Evolutionary conservation across 148 eudicot species (phyloP).

Genomic region (Oxyria digyna): DNA sequence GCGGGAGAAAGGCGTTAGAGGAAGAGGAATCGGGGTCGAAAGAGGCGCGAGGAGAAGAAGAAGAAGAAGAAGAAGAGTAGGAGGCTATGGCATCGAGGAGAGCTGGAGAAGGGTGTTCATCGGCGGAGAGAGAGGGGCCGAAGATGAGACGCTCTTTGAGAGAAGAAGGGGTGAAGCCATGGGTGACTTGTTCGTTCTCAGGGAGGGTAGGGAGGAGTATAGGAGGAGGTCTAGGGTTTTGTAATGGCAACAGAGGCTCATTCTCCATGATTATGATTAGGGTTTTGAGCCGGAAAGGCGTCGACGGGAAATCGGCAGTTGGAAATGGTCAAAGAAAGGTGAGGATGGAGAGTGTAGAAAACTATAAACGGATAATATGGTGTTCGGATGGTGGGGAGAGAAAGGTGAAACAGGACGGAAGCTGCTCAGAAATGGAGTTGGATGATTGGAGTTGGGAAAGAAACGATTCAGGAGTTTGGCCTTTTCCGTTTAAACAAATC

Average conservation of each 20-base stretch:
- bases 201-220: constrained; percentile 29
- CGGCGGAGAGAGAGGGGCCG: constrained; percentile 30
- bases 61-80: no score
- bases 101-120: constrained; percentile 16
- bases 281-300: not conserved
- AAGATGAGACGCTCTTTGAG: constrained; percentile 69
- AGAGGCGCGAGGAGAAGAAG: not conserved
- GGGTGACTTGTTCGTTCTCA: constrained; percentile 47
- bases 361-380: not conserved
- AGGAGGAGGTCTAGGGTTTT: constrained; percentile 21
- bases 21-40: constrained; percentile 13
- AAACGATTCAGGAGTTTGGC: not conserved
- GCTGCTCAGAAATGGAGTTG: not conserved
- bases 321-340: not conserved
- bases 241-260: constrained; percentile 51
- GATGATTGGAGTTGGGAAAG: not conserved
- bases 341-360: not conserved
- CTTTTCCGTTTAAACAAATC: no score
- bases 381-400: not conserved
- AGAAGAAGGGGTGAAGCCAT: constrained; percentile 47
- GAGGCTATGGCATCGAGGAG: constrained; percentile 32
- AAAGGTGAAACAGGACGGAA: not conserved
- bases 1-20: constrained; percentile 14
- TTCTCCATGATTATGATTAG: constrained; percentile 33
- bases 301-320: not conserved